These are phyloP conservation scores for Lizonia empirigonia DNA, from an alignment of 2,329 filamentous ascomycete species.

Conservation along the genomic window DNA sequence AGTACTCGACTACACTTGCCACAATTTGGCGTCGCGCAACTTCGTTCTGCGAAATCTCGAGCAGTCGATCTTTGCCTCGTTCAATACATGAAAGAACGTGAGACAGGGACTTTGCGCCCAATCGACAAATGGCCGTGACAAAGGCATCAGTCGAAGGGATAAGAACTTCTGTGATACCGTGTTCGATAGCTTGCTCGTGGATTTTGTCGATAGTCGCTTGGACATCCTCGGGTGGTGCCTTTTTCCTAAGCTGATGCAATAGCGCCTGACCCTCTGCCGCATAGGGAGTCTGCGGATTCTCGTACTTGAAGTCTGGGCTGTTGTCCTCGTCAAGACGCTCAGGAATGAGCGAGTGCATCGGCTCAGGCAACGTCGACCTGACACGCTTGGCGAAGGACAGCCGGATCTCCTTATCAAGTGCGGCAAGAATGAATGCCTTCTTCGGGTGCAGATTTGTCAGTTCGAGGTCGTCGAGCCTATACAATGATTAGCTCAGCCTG, in stretches of 20 bases:
- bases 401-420: slow-evolving; percentile 94
- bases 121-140: slow-evolving; percentile 88
- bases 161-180: slow-evolving; percentile 73
- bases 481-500: slow-evolving; percentile 15
- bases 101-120: slow-evolving; percentile 93
- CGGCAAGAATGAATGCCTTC: slow-evolving; percentile 91
- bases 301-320: slow-evolving; percentile 93
- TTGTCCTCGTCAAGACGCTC: slow-evolving; percentile 91
- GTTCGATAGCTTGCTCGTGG: slow-evolving; percentile 74
- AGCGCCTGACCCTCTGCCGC: slow-evolving; percentile 83
- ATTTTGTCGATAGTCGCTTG: slow-evolving; percentile 80
- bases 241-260: slow-evolving; percentile 77
- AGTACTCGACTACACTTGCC: slow-evolving; percentile 87
- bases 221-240: slow-evolving; percentile 85
- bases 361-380: slow-evolving; percentile 85
- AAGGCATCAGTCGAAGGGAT: slow-evolving; percentile 92
- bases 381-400: slow-evolving; percentile 96
- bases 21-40: slow-evolving; percentile 86
- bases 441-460: slow-evolving; percentile 79
- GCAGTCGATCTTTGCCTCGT: slow-evolving; percentile 85
- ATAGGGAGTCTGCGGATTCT: slow-evolving; percentile 78
- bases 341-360: slow-evolving; percentile 80
- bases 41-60: slow-evolving; percentile 75
- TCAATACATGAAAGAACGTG: slow-evolving; percentile 96
- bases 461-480: slow-evolving; percentile 76